phyloP scores from a whole-genome alignment of 352 stramenopile species.

The Plasmopara halstedii region DNA sequence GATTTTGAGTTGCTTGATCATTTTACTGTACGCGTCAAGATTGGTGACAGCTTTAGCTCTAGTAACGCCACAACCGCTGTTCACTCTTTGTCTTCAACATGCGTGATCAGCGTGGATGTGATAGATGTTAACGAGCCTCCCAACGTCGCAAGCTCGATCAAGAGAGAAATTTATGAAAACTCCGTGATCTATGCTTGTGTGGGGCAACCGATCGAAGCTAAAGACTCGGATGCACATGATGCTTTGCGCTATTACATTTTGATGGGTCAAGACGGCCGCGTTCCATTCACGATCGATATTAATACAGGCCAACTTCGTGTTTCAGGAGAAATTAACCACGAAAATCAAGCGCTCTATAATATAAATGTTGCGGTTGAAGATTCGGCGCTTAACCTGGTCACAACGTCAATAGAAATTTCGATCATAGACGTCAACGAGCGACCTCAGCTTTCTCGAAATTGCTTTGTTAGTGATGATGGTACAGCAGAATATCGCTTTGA shows the following conservation, averaged over 20 bases:
- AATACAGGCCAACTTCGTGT: conserved; percentile 29
- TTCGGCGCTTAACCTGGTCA: conserved; percentile 3
- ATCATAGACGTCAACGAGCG: conserved; percentile 43
- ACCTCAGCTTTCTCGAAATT: conserved; percentile 37
- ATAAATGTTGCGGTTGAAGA: conserved; percentile 17
- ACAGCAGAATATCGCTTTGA: conserved; percentile 28
- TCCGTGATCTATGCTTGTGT: conserved; percentile 5
- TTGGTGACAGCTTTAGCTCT: conserved; percentile 15
- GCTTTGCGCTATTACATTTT: conserved; percentile 5
- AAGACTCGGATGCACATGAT: conserved; percentile 13
- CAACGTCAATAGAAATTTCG: conserved; percentile 18
- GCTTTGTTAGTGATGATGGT: conserved; percentile 31
- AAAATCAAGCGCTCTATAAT: conserved; percentile 17
- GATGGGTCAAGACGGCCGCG: background rate
- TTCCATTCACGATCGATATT: conserved; percentile 36
- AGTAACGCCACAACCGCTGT: conserved; percentile 12
- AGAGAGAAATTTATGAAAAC: conserved; percentile 33
- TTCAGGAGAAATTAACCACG: conserved; percentile 23
- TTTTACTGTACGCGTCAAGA: conserved; percentile 6
- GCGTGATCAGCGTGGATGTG: conserved; percentile 25
- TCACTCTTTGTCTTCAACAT: conserved; percentile 35
- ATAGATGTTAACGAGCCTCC: conserved; percentile 45
- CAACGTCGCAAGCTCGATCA: conserved; percentile 13
- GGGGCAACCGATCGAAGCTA: conserved; percentile 10
- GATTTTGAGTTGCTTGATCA: conserved; percentile 9